Base-by-base conservation (phyloP, 2,329 filamentous ascomycete genomes). In the Gnomoniopsis smithogilvyi region DNA sequence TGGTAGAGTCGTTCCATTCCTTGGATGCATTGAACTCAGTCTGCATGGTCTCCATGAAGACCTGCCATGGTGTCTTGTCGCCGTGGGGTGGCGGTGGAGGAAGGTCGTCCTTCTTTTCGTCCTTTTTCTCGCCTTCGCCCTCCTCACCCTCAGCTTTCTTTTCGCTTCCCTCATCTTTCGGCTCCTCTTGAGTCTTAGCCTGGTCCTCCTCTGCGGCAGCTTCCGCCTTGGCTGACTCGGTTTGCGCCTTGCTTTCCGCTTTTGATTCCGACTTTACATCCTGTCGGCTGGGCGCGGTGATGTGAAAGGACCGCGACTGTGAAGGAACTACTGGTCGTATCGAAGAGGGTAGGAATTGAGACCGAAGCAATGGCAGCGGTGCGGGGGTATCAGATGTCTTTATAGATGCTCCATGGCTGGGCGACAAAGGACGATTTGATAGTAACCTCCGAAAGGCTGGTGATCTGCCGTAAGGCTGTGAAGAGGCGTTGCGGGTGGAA, bases 1-100 rank as follows among this genome's bases (percentile, higher is more conserved):
- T 98, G 46, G 94, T 99, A 47, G 92, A 96, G 71, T 99, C 95
- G 70, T 99, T 96, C 95, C 95, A 99, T 74, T 99, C 95, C 72
- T 98, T 96, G 17, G 93, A 98, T 54, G 92, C 90, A 74, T 97
- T 92, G 77, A 99, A 96, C 76, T 99, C 95, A 59, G 82, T 83
- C 73, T 91, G 86, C 76, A 99, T 85, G n/a, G 95, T 99, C 71
- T 99, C 95, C 70, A 91, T 91, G 78, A 99, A 99, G 34, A 99
- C 95, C 73, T 98, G 92, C 93, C 95, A 98, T 56, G 95, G 95
- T 3, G 94, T 95, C 81, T 99, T 99, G 78, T 96, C 92, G 62
- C 95, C 95, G 70, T 99, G 95, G 21, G 93, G 94, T n/a, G 95
- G 94, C 15, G 93, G 94, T 22, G 94, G 91, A 14, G 93, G 88